Base-by-base conservation (phyloP, 768 basidiomycete species). In the Lactarius quietus region DNA sequence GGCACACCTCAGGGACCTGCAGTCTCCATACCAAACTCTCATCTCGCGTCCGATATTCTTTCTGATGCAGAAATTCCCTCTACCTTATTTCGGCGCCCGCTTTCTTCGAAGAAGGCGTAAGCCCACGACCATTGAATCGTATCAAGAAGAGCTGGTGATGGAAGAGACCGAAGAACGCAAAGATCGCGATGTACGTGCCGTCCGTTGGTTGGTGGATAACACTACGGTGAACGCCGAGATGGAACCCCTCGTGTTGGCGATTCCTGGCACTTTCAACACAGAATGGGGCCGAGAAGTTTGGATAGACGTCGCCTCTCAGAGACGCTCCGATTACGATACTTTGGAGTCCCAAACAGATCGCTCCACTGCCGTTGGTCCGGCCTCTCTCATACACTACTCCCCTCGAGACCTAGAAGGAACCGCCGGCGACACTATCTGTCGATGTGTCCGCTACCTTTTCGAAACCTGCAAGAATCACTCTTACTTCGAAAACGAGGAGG, bases 11-110 rank as follows among this genome's bases (percentile, higher is more conserved):
- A 7, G 56, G 9, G 28, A 67, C 5, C 66, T 59, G 6, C 58
- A 67, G 6, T 69, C 62, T 12, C 62, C 68, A 4, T 67, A 63
- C 52, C 62, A 61, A 33, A 57, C 26, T n/a, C 59, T 63, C 23
- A 23, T 61, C 39, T 64, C 67, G 14, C 39, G 53, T 12, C 17
- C 57, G 1, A 38, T 67, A 35, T 69, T 59, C 55, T 59, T 31
- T 53, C 26, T 69, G 17, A 23, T 58, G 35, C 65, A 39, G 36
- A 63, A 10, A 15, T 26, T 64, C 29, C 29, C 28, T 20, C n/a
- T 17, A 17, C 2, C 14, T 20, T 31, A 23, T 48, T 48, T 26
- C 10, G 38, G 23, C 31, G 17, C 6, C 51, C 20, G n/a, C 58
- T 29, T 10, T 35, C 12, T 43, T 35, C 31, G 0, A n/a, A 29